phyloP scores from a whole-genome alignment of 345 rosid genomes.

The Corymbia maculata region DNA sequence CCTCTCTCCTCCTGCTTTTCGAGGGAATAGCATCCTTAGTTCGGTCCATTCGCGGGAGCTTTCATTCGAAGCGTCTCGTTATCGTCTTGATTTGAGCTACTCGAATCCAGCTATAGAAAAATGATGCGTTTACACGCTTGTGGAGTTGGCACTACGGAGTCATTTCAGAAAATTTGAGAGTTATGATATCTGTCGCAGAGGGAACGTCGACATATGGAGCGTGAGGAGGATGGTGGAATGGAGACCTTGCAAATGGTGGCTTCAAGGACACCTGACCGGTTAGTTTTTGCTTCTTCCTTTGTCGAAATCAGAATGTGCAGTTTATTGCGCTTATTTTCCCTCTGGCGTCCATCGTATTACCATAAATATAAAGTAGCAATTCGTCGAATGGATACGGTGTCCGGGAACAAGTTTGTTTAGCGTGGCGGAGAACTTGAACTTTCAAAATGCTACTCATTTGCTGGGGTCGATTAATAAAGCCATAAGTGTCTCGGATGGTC shows the following conservation, averaged over 20 bases:
- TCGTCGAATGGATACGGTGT: background rate
- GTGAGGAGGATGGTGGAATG: constrained; percentile 67
- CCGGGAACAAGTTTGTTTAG: background rate
- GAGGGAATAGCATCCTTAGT: background rate
- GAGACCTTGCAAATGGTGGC: constrained; percentile 98
- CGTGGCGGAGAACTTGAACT: background rate
- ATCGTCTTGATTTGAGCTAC: background rate
- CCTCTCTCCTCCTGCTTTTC: background rate
- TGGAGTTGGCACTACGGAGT: background rate
- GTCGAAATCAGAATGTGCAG: background rate
- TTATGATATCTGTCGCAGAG: constrained; percentile 3
- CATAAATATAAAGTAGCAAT: background rate
- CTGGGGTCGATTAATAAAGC: background rate
- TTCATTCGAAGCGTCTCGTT: background rate
- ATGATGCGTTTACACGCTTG: background rate
- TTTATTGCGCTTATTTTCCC: background rate
- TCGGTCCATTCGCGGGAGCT: background rate
- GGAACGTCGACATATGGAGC: constrained; percentile 65
- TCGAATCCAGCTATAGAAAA: background rate
- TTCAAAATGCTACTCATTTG: background rate
- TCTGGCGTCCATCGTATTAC: background rate
- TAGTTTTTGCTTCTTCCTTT: background rate
- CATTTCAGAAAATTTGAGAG: background rate
- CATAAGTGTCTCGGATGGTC: background rate
- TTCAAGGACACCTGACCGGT: constrained; percentile 58